A percentile compares a stretch with the other conserved stretches of the same genome.
Conservation (phyloP, 2,329 filamentous ascomycete genomes). For the Domatiomyces globalis region DNA sequence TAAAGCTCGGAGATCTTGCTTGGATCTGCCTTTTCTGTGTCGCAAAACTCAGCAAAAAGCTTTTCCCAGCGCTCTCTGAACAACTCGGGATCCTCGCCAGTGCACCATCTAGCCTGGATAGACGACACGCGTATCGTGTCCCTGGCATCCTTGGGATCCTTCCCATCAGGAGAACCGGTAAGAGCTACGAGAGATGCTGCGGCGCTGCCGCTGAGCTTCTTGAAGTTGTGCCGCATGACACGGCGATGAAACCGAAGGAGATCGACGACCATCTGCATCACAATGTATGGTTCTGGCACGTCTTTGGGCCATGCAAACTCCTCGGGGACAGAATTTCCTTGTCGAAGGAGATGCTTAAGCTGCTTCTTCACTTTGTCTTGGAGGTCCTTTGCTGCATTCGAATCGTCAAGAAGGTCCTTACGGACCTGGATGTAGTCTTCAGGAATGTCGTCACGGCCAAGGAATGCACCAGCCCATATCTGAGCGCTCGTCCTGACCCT, state of each 20-base stretch:
- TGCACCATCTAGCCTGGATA: conserved; percentile 90
- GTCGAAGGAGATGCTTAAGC: conserved; percentile 78
- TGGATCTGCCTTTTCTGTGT: conserved; percentile 93
- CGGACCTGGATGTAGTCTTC: conserved; percentile 79
- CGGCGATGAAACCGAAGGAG: conserved; percentile 94
- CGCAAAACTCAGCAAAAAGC: conserved; percentile 88
- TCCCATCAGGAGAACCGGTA: conserved; percentile 10
- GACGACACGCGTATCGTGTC: conserved; percentile 44
- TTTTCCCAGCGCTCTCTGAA: conserved; percentile 98
- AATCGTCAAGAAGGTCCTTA: conserved; percentile 91
- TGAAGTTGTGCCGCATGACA: conserved; percentile 91
- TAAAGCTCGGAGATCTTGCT: conserved; percentile 98
- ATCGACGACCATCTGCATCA: conserved; percentile 81
- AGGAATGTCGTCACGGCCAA: conserved; percentile 71
- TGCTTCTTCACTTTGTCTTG: conserved; percentile 99
- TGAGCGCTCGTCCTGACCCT: conserved; percentile 88
- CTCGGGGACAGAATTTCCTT: conserved; percentile 82
- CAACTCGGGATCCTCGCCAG: conserved; percentile 82
- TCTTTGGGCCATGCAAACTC: conserved; percentile 97
- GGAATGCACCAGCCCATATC: conserved; percentile 83
- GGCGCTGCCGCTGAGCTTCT: conserved; percentile 53
- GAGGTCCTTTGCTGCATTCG: conserved; percentile 94
- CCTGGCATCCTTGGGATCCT: conserved; percentile 12
- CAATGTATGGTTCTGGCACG: conserved; percentile 84
- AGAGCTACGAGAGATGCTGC: conserved; percentile 43